phyloP scores from a whole-genome alignment of 1,284 basidiomycete genomes.

The Cryptococcus wingfieldii region DNA sequence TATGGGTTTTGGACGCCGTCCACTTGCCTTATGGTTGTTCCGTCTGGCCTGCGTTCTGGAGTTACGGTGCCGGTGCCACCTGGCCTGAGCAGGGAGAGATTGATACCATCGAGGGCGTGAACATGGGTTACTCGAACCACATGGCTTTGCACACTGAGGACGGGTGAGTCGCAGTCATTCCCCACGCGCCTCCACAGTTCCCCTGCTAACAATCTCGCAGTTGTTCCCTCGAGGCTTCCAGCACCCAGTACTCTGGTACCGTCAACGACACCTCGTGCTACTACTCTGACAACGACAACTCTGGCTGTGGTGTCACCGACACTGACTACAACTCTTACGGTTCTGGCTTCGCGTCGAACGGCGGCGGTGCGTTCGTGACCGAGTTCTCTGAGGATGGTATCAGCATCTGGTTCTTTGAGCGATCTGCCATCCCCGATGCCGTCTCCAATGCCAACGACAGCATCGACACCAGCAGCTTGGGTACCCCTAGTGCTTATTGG shows the following conservation, averaged over 20 bases:
- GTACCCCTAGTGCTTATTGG: conserved; percentile 63
- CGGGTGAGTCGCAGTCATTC: conserved; percentile 11
- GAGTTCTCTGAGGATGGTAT: conserved; percentile 61
- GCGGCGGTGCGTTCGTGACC: conserved; percentile 58
- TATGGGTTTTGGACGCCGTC: conserved; percentile 63
- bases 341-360: conserved; percentile 26
- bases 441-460: conserved; percentile 53
- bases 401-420: conserved; percentile 67
- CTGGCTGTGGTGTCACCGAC: conserved; percentile 58
- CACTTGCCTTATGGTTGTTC: conserved; percentile 57
- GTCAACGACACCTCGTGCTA: conserved; percentile 34
- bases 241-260: conserved; percentile 21
- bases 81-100: conserved; percentile 73
- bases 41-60: conserved; percentile 40
- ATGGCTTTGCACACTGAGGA: conserved; percentile 66
- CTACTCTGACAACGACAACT: conserved; percentile 42
- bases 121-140: conserved; percentile 72
- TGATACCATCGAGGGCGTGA: conserved; percentile 72
- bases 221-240: conserved; percentile 23
- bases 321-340: conserved; percentile 28
- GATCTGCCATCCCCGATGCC: conserved; percentile 56
- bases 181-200: not conserved
- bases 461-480: conserved; percentile 60
- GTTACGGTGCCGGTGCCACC: conserved; percentile 34
- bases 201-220: conserved; percentile 10